These are phyloP conservation scores for Paratrypanosoma confusum DNA, from an alignment of 208 protist genomes.

Conservation along the genomic window DNA sequence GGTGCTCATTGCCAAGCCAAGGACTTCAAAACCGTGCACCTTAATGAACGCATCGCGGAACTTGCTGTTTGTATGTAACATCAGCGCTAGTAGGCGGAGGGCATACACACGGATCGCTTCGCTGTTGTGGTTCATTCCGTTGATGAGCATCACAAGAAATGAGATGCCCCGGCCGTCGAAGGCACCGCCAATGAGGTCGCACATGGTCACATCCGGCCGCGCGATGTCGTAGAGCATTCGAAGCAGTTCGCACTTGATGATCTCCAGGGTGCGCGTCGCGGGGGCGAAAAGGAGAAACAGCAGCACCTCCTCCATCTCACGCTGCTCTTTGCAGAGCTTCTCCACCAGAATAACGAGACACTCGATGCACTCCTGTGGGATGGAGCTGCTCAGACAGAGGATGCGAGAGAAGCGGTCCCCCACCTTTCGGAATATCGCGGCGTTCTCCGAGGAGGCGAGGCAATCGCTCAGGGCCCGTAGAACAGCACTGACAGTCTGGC, in stretches of 20 bases:
- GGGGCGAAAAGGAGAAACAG: conserved; percentile 34
- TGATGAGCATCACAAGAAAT: conserved; percentile 55
- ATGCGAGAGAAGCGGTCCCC: conserved; percentile 46
- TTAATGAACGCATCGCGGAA: conserved; percentile 52
- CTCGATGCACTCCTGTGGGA: conserved; percentile 66
- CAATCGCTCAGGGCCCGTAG: conserved; percentile 78
- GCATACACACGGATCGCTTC: conserved; percentile 72
- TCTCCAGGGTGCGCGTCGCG: conserved; percentile 18
- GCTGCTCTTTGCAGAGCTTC: conserved; percentile 64
- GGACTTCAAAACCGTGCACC: conserved; percentile 52
- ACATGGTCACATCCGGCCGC: conserved; percentile 47
- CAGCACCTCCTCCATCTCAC: conserved; percentile 51
- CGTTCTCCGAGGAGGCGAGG: conserved; percentile 51
- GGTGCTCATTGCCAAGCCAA: conserved; percentile 42
- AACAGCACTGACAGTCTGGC: too few species aligned
- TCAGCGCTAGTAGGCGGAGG: conserved; percentile 70
- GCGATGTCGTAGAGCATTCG: conserved; percentile 86
- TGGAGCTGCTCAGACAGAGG: conserved; percentile 28
- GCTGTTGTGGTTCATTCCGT: conserved; percentile 58
- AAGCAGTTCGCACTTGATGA: conserved; percentile 61
- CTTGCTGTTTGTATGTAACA: conserved; percentile 45
- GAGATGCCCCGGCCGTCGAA: conserved; percentile 38
- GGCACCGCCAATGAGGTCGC: conserved; percentile 41
- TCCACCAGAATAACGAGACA: conserved; percentile 68
- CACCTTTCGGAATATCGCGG: conserved; percentile 39